phyloP scores from a whole-genome alignment of 306 rosid species.

The Glycine tomentella region DNA sequence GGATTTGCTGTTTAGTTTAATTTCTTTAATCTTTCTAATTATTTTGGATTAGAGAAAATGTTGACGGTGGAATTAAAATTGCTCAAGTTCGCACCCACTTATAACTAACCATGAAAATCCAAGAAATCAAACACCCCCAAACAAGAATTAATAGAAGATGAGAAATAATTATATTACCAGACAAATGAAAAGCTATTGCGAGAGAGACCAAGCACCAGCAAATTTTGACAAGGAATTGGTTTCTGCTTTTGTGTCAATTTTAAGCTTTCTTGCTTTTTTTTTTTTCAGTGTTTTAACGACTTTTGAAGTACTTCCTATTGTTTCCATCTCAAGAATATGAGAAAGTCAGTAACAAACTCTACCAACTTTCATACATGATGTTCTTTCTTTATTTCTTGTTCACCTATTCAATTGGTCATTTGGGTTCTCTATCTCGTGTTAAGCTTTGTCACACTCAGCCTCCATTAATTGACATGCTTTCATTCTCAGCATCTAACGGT shows the following conservation, averaged over 20 bases:
- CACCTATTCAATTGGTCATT: conserved; percentile 56
- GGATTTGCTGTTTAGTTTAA: conserved; percentile 11
- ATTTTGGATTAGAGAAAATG: conserved; percentile 35
- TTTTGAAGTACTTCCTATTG: conserved; percentile 5
- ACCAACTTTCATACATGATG: conserved; percentile 53
- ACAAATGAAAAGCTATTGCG: conserved; percentile 27
- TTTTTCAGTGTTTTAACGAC: conserved; percentile 32
- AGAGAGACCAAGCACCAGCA: conserved; percentile 43
- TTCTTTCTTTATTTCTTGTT: conserved; percentile 54
- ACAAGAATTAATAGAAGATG: conserved; percentile 4
- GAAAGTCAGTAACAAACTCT: conserved; percentile 73
- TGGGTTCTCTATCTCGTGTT: conserved; percentile 10
- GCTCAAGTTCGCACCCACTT: conserved; percentile 56
- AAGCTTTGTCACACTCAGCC: conserved; percentile 32
- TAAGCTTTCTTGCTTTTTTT: conserved; percentile 31
- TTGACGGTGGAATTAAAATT: conserved; percentile 32
- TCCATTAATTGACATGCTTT: conserved; percentile 39
- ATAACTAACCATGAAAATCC: conserved; percentile 66
- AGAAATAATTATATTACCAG: conserved; percentile 19
- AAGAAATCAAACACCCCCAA: conserved; percentile 47
- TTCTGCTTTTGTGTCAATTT: conserved; percentile 47
- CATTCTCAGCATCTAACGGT: conserved; percentile 54
- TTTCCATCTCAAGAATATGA: conserved; percentile 46
- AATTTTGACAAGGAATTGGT: conserved; percentile 53
- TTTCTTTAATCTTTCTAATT: conserved; percentile 27